Evolutionary conservation across 495 filamentous ascomycete species (phyloP), one percentile per base, ranked within the genome.

Genomic region (Penicillium fimorum): DNA sequence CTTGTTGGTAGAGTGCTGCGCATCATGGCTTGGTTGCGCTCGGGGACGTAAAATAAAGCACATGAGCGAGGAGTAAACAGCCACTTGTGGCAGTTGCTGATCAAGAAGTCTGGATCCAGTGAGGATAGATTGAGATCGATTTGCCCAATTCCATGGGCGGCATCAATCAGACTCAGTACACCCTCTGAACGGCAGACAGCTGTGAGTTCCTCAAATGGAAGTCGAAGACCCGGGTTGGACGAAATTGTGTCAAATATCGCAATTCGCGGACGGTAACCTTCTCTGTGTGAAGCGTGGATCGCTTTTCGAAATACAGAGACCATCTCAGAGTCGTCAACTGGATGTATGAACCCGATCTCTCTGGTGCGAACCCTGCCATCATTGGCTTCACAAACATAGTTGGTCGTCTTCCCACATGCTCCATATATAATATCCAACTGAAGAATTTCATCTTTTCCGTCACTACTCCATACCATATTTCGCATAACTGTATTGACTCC

Each of bases 51-150:
- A 41, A 96, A 79, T 0, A 89, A 76, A 5, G 90, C 89, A 68
- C 85, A 90, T 4, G 81, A 82, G 20, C 91, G 80, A 22, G 90
- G 89, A 2, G 82, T 81, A 57, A 82, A 86, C 11, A 94, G 76
- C 91, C 91, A 96, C 73, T 95, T 96, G 69, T 95, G 89, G 50
- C 81, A 80, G 60, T 92, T 94, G 30, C 72, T 81, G 5, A 90
- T 78, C 57, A 94, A 83, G 69, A 95, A 95, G 56, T 95, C 90
- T 0, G 88, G 82, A 40, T 86, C 77, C 3, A 88, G 67, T 8
- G 61, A 65, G 0, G 57, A 55, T 1, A 95, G 70, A 46, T 88
- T 74, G 8, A 96, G 70, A 0, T 75, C 73, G 22, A 93, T 78
- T 53, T 91, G 86, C 1, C 91, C 91, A 44, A 92, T 72, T 10